phyloP scores from a whole-genome alignment of 2,329 filamentous ascomycete species.

The Diaporthe velutina region DNA sequence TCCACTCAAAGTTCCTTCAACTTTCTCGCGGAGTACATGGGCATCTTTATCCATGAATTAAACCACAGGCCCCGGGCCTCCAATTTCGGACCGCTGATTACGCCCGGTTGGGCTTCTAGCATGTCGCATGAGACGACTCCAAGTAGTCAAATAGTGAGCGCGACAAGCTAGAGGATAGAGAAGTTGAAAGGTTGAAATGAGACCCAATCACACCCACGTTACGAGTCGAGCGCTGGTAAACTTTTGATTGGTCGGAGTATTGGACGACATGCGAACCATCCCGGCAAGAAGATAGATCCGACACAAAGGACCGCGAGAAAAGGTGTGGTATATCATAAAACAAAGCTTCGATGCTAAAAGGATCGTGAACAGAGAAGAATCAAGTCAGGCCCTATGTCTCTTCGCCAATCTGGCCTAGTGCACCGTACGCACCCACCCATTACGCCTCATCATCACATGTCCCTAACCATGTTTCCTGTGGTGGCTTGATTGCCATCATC shows the following conservation, averaged over 20 bases:
- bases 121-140: neutral
- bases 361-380: constrained; percentile 21
- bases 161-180: neutral
- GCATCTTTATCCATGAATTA: neutral
- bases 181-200: neutral
- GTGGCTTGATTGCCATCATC: constrained; percentile 23
- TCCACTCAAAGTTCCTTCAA: neutral
- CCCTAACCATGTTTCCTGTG: neutral
- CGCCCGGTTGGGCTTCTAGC: neutral
- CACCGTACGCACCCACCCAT: neutral
- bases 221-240: neutral
- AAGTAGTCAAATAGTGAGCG: neutral
- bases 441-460: constrained; percentile 16
- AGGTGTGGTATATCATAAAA: constrained; percentile 35
- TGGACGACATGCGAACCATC: neutral
- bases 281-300: neutral
- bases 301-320: neutral
- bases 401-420: constrained; percentile 27
- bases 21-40: neutral
- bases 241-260: neutral
- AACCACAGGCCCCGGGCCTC: neutral
- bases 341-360: constrained; percentile 31
- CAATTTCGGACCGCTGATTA: neutral
- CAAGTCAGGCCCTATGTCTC: neutral
- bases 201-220: neutral